These are phyloP conservation scores for Tetracladium maxilliforme DNA, from an alignment of 2,329 filamentous ascomycete species.

Conservation along the genomic window DNA sequence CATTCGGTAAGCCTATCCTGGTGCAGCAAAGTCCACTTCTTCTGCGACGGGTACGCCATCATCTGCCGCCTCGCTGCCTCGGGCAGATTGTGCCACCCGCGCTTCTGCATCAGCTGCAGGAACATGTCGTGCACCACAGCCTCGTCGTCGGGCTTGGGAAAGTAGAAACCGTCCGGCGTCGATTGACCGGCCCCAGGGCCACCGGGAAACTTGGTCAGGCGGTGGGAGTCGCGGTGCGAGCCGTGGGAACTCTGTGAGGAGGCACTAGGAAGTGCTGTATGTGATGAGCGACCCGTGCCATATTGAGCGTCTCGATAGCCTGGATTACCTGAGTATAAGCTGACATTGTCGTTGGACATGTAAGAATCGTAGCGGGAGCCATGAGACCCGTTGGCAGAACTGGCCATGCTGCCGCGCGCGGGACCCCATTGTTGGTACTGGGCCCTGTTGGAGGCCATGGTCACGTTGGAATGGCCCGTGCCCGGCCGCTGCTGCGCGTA, in stretches of 20 bases:
- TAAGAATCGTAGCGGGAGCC: constrained; percentile 51
- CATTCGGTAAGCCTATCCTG: constrained; percentile 88
- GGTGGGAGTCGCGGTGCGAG: constrained; percentile 32
- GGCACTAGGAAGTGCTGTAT: constrained; percentile 35
- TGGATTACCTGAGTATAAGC: constrained; percentile 40
- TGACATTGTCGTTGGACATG: constrained; percentile 37
- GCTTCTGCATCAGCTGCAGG: constrained; percentile 86
- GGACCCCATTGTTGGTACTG: constrained; percentile 69
- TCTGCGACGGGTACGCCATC: constrained; percentile 83
- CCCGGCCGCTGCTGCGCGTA: constrained; percentile 34
- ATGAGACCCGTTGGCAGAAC: constrained; percentile 31
- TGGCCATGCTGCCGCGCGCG: constrained; percentile 36
- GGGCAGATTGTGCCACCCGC: constrained; percentile 92
- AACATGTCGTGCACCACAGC: constrained; percentile 83
- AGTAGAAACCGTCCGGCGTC: constrained; percentile 29
- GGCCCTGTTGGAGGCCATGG: constrained; percentile 54
- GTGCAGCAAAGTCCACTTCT: constrained; percentile 96
- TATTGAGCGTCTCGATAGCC: constrained; percentile 22
- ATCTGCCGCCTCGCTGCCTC: constrained; percentile 92
- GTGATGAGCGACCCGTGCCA: constrained; percentile 29
- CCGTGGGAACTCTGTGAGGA: constrained; percentile 36
- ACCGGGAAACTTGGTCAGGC: constrained; percentile 36
- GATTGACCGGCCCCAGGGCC: constrained; percentile 11
- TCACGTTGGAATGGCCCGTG: constrained; percentile 42
- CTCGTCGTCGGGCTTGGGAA: constrained; percentile 66